Conservation (phyloP, 75 land plant genomes). For the Chamaecyparis obtusa region DNA sequence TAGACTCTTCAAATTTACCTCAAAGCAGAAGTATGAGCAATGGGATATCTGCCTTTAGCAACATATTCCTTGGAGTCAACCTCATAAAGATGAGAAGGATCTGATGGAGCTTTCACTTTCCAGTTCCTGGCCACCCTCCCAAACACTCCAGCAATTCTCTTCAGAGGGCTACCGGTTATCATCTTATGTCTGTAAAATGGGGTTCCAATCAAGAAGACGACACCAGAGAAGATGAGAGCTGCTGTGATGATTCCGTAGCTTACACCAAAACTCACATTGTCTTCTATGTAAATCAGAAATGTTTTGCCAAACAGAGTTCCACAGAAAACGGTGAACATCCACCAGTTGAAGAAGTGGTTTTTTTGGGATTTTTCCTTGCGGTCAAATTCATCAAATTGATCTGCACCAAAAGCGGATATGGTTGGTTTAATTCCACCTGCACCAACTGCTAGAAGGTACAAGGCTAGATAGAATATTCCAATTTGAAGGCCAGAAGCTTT, state of each 20-base stretch:
- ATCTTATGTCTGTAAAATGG: conserved; percentile 63
- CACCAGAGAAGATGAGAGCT: conserved; percentile 46
- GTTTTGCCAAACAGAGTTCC: too few species aligned
- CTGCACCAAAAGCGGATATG: conserved; percentile 89
- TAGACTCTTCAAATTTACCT: neutral
- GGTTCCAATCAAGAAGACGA: conserved; percentile 27
- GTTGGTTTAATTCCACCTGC: conserved; percentile 95
- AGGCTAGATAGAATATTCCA: conserved; percentile 41
- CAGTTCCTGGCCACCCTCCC: conserved; percentile 34
- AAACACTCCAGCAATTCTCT: conserved; percentile 55
- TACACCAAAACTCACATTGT: conserved; percentile 28
- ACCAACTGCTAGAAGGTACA: conserved; percentile 83
- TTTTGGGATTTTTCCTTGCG: conserved; percentile 31
- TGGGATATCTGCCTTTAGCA: neutral
- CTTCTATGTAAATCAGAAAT: conserved; percentile 16
- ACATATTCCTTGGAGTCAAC: too few species aligned
- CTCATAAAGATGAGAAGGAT: too few species aligned
- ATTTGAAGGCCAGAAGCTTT: conserved; percentile 45
- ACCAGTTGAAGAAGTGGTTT: conserved; percentile 84
- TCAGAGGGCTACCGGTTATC: conserved; percentile 67
- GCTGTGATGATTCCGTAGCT: conserved; percentile 24
- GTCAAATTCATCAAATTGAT: conserved; percentile 39
- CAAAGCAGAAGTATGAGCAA: neutral
- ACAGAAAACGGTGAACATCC: conserved; percentile 27
- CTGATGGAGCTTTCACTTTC: too few species aligned